Evolutionary conservation across 306 rosid species (phyloP), one percentile per base, ranked within the genome.

Genomic region (Lathyrus tuberosus): DNA sequence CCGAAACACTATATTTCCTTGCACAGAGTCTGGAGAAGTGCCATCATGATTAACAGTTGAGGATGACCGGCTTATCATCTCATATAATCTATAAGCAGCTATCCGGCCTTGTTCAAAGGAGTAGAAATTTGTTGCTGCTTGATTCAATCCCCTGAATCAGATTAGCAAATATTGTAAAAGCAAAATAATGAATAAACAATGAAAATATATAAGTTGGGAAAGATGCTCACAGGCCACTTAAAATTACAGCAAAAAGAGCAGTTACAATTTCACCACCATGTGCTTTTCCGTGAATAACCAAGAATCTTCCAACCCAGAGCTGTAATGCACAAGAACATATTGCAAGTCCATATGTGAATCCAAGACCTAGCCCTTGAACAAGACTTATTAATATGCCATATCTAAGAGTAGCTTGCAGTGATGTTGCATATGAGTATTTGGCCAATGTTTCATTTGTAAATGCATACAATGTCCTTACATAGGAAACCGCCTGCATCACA

Each of bases 311-410:
- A 79, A 95, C 95, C 99, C 99, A 95, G 70, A 95, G 86, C 85
- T 95, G 99, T 64, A 95, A 83, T 59, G 99, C 99, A 83, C 99
- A 95, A 30, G 99, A 95, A 79, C 99, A 95, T 76, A 95, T 95
- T 68, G 99, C 99, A 82, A 95, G 96, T 49, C 99, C 99, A 77
- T 95, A 95, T 0, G 99, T 95, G 84, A 95, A 95, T 76, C 99
- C 97, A 77, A 95, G 97, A 68, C 99, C 99, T 76, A 95, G 99
- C 70, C 99, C 99, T 91, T 95, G 99, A 78, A 95, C 99, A 61
- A 95, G 96, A 81, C 99, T 95, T 74, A 95, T 95, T 80, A 95
- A 82, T 84, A 95, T 95, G 51, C 99, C 99, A 86, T 95, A 95
- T 84, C 99, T 86, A 57, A 95, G 86, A 76, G 99, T 95, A 84